Evolutionary conservation across 768 basidiomycete species (phyloP).

Genomic region (Kwoniella europaea): DNA sequence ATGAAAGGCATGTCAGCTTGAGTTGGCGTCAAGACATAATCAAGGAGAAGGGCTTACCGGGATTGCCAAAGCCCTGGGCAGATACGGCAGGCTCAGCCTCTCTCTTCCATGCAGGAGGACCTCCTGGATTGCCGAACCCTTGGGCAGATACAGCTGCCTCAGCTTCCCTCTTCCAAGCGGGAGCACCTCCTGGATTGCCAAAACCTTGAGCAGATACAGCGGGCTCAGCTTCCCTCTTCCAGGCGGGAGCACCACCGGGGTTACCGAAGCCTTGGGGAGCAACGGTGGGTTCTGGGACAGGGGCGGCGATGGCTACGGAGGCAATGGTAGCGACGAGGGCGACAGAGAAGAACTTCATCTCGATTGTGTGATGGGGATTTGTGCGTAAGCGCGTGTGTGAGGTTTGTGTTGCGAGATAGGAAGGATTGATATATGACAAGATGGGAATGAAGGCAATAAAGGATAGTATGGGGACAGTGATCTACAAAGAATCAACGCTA

Average conservation of each 20-base stretch:
- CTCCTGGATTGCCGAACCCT: slow-evolving; percentile 15
- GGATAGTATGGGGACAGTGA: neutral
- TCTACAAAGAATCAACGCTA: neutral
- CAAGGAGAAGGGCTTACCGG: neutral
- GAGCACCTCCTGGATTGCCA: slow-evolving; percentile 7
- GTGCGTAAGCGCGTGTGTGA: neutral
- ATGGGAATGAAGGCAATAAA: neutral
- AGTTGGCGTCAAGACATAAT: neutral
- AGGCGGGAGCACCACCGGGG: slow-evolving; percentile 20
- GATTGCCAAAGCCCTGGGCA: slow-evolving; percentile 14
- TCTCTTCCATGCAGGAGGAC: slow-evolving; percentile 19
- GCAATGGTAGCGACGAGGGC: slow-evolving; percentile 46
- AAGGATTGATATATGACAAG: slow-evolving; percentile 4
- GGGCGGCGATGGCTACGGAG: slow-evolving; percentile 47
- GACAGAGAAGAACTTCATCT: slow-evolving; percentile 52
- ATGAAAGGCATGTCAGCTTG: neutral
- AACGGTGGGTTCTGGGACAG: slow-evolving; percentile 35
- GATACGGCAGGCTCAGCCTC: slow-evolving; percentile 33
- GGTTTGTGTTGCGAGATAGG: too few species aligned
- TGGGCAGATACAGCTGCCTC: slow-evolving; percentile 7
- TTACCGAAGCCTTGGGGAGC: slow-evolving; percentile 29
- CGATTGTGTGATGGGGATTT: slow-evolving; percentile 13
- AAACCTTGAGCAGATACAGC: slow-evolving; percentile 15
- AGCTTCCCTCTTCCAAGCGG: slow-evolving; percentile 27
- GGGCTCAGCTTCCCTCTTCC: slow-evolving; percentile 17